phyloP scores from a whole-genome alignment of 2,329 filamentous ascomycete genomes.

The Colletotrichum chlorophyti region DNA sequence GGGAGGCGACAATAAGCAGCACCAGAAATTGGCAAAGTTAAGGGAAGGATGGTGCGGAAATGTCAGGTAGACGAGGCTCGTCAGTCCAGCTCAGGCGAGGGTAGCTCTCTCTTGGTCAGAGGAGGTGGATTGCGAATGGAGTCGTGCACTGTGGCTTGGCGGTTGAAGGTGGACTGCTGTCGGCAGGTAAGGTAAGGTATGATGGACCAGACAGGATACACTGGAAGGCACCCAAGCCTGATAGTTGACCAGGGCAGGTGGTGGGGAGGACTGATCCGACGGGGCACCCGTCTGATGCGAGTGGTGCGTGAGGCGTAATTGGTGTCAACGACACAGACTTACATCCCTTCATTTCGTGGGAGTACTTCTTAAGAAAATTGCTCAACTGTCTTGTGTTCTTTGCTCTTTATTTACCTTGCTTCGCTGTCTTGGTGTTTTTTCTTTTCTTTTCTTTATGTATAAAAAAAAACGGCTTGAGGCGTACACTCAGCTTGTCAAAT shows the following conservation, averaged over 20 bases:
- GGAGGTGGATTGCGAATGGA: conserved; percentile 25
- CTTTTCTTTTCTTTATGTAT: neutral
- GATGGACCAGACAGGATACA: too few species aligned
- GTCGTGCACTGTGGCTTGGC: conserved; percentile 15
- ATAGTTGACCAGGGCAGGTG: neutral
- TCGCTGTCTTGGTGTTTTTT: neutral
- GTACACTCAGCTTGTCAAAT: conserved; percentile 11
- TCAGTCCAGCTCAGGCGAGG: conserved; percentile 16
- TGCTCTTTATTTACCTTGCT: neutral
- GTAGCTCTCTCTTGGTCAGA: conserved; percentile 3
- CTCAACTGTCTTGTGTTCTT: too few species aligned
- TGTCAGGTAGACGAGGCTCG: conserved; percentile 3
- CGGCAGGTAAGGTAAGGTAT: too few species aligned
- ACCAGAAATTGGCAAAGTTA: neutral
- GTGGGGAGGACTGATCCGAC: conserved; percentile 5
- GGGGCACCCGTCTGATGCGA: conserved; percentile 14
- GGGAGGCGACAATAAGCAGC: conserved; percentile 13
- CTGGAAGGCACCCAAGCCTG: neutral
- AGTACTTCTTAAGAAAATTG: too few species aligned
- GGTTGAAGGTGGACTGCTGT: conserved; percentile 12
- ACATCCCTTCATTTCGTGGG: conserved; percentile 11
- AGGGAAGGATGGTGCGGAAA: too few species aligned
- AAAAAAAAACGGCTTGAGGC: too few species aligned
- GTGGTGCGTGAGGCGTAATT: too few species aligned
- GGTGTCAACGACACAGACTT: too few species aligned